These are phyloP conservation scores for Teunomyces kruisii DNA, from an alignment of 805 yeast genomes.

Conservation along the genomic window DNA sequence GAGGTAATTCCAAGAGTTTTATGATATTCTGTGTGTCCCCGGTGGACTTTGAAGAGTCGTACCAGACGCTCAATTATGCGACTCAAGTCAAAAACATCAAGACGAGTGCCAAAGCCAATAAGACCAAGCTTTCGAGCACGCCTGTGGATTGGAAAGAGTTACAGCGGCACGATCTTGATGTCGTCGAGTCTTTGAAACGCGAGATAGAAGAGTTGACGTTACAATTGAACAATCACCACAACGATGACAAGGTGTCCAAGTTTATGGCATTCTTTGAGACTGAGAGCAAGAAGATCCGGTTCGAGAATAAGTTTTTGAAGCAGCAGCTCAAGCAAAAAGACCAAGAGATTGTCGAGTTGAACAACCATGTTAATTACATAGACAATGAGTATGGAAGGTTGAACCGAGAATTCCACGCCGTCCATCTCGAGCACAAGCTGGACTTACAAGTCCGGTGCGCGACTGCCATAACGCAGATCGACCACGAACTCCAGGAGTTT, in stretches of 20 bases:
- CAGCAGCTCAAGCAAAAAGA: constrained; percentile 17
- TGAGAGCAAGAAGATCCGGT: constrained; percentile 27
- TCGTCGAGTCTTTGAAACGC: constrained; percentile 26
- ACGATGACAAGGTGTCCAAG: constrained; percentile 17
- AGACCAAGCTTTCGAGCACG: constrained; percentile 23
- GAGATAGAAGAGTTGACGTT: constrained; percentile 33
- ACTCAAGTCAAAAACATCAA: constrained; percentile 69
- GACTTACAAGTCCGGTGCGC: constrained; percentile 8
- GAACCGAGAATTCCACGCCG: constrained; percentile 1
- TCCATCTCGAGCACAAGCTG: constrained; percentile 5
- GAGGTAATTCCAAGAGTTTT: constrained; percentile 85
- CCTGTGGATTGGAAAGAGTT: constrained; percentile 35
- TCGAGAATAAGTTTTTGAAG: constrained; percentile 36
- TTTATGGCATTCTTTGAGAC: constrained; percentile 32
- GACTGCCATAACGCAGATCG: constrained; percentile 7
- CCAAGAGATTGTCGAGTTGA: constrained; percentile 22
- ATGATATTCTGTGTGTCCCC: constrained; percentile 89
- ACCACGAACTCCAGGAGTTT: constrained; percentile 14
- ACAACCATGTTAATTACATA: constrained; percentile 23
- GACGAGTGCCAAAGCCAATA: constrained; percentile 54
- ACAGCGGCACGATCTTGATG: constrained; percentile 23
- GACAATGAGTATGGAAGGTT: constrained; percentile 16
- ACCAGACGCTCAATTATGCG: constrained; percentile 76
- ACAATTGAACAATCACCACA: constrained; percentile 18
- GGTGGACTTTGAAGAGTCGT: constrained; percentile 71